Percentiles rank a stretch among this genome's conserved stretches.
These are phyloP conservation scores for Talaromyces sp. DNA, from an alignment of 2,329 filamentous ascomycete species.

Conservation along the genomic window DNA sequence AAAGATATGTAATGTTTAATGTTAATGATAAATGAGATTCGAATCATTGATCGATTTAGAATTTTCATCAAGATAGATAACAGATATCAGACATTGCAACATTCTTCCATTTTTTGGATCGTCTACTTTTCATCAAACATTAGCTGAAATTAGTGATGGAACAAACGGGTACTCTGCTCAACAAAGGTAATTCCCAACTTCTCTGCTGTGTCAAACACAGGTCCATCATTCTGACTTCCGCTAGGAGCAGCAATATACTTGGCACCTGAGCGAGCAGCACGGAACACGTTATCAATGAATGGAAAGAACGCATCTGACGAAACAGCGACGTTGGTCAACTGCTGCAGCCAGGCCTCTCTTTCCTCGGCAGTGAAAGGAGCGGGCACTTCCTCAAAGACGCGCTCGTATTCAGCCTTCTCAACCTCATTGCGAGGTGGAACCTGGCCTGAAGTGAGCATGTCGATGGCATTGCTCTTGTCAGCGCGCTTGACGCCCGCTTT, in stretches of 20 bases:
- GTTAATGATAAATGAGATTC: neutral
- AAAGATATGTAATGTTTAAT: neutral
- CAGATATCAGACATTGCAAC: neutral
- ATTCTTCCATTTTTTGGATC: no score
- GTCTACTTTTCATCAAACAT: neutral
- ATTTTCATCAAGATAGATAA: neutral
- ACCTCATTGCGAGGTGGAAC: slow-evolving; percentile 71
- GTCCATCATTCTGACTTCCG: slow-evolving; percentile 59
- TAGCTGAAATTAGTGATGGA: slow-evolving; percentile 70
- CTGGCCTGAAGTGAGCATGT: slow-evolving; percentile 87
- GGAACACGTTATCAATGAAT: slow-evolving; percentile 97
- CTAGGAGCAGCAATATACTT: slow-evolving; percentile 95
- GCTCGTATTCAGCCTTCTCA: slow-evolving; percentile 83
- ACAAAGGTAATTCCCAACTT: slow-evolving; percentile 91
- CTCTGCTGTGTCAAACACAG: slow-evolving; percentile 74
- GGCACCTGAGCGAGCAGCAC: slow-evolving; percentile 78
- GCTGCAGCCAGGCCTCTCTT: slow-evolving; percentile 77
- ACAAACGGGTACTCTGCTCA: slow-evolving; percentile 88
- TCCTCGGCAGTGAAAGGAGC: slow-evolving; percentile 77
- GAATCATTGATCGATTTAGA: neutral
- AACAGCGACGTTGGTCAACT: slow-evolving; percentile 72
- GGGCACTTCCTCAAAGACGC: slow-evolving; percentile 85
- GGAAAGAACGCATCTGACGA: slow-evolving; percentile 98
- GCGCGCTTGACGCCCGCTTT: slow-evolving; percentile 96
- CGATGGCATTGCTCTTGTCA: slow-evolving; percentile 97